A percentile compares a stretch with the other conserved stretches of the same genome.
Conservation (phyloP, 2,329 filamentous ascomycete species). For the Alternaria hordeiaustralica region DNA sequence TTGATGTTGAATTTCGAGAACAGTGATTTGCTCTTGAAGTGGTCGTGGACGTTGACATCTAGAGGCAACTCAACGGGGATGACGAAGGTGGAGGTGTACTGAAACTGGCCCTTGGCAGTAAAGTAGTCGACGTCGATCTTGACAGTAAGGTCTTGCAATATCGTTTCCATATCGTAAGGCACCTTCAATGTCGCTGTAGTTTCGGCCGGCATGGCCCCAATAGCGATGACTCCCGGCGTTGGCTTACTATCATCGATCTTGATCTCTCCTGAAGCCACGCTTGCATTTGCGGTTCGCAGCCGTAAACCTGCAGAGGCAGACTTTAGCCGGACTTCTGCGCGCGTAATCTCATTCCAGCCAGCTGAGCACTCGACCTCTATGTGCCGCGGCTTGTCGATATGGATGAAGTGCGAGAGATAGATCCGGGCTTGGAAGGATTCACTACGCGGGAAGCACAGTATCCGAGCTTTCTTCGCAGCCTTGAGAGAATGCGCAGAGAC, state of each 20-base stretch:
- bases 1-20: conserved; percentile 93
- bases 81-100: conserved; percentile 66
- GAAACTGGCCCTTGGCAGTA: conserved; percentile 70
- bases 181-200: conserved; percentile 66
- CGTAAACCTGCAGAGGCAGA: conserved; percentile 67
- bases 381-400: conserved; percentile 79
- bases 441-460: conserved; percentile 75
- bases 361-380: conserved; percentile 76
- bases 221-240: conserved; percentile 55
- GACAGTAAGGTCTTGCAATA: conserved; percentile 72
- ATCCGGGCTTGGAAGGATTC: conserved; percentile 73
- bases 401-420: conserved; percentile 70
- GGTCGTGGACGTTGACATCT: conserved; percentile 94
- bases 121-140: conserved; percentile 78
- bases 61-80: conserved; percentile 79
- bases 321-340: conserved; percentile 59
- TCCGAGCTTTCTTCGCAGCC: conserved; percentile 57
- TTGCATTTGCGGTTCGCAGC: conserved; percentile 60
- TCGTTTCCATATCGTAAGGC: conserved; percentile 84
- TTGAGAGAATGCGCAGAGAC: conserved; percentile 43
- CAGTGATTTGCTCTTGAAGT: conserved; percentile 82
- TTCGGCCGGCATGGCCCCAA: conserved; percentile 53
- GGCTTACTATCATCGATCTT: conserved; percentile 52
- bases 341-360: conserved; percentile 72
- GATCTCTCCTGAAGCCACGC: conserved; percentile 51